Conservation (phyloP, 1,284 basidiomycete species). For the Sporisorium reilianum region DNA sequence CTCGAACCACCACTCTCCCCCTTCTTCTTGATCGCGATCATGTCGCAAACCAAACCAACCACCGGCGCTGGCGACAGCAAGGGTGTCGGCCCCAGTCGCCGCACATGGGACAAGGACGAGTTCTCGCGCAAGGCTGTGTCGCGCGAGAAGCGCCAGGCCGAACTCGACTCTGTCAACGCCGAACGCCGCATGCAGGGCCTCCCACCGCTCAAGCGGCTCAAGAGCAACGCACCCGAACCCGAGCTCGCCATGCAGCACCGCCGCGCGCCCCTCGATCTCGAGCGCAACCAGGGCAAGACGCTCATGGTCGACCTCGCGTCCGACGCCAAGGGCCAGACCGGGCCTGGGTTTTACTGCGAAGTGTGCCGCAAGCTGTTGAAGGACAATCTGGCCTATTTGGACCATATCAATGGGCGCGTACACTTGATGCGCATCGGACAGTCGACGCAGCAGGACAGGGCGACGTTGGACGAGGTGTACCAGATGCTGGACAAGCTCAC, state of each 20-base stretch:
- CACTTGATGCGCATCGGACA: constrained; percentile 93
- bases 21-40: constrained; percentile 7
- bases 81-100: constrained; percentile 61
- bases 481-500: constrained; percentile 85
- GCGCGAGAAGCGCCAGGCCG: constrained; percentile 58
- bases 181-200: constrained; percentile 54
- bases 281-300: constrained; percentile 62
- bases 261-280: constrained; percentile 54
- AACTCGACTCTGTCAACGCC: constrained; percentile 58
- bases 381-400: constrained; percentile 90
- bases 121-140: constrained; percentile 58
- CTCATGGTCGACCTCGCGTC: constrained; percentile 61
- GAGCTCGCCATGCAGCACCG: constrained; percentile 61
- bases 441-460: constrained; percentile 88
- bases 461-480: constrained; percentile 90
- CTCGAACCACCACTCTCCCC: background rate
- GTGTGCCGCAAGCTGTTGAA: constrained; percentile 80
- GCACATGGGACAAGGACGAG: constrained; percentile 64
- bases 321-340: constrained; percentile 48
- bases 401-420: constrained; percentile 93
- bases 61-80: background rate
- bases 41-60: constrained; percentile 24
- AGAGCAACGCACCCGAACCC: constrained; percentile 59
- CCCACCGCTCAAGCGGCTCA: constrained; percentile 51
- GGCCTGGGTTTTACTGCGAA: constrained; percentile 70